Evolutionary conservation across 73 alveolate species (phyloP), one percentile per base, ranked within the genome.

Genomic region (Breviolum minutum): DNA sequence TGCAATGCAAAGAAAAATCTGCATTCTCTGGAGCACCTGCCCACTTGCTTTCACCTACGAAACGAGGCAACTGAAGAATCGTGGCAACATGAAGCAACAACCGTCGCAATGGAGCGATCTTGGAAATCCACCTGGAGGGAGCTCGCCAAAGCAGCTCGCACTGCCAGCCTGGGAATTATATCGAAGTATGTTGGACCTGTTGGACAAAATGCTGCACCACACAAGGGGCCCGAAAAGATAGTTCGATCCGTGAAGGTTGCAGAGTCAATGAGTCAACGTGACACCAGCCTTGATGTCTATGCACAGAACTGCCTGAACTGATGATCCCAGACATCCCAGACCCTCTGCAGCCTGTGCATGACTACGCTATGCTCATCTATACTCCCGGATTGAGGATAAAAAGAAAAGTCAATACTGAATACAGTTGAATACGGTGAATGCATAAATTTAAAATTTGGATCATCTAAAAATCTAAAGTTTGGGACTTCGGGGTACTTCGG

Each of bases 11-110:
- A 14, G 24, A 17, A 22, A 22, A 68, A 14, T 22, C 24, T 68
- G 77, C 77, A 22, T 17, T 68, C 77, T 68, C 24, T 2, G 77
- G 17, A 68, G 91, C 87, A 60, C 91, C 91, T 29, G 91, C 91
- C 91, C 91, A 82, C 22, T 82, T 82, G 91, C 91, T 82, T 82
- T 82, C 91, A 71, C 91, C 91, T 82, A 30, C 7, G 60, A 17
- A 13, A 20, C 81, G 26, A 8, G 29, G 26, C 26, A 8, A n/a
- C 0, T 9, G 63, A 77, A 24, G 86, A 60, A 27, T 27, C n/a
- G n/a, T 27, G 22, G 29, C 86, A 27, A 26, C 60, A 77, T 12
- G 19, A 20, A 77, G 16, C 40, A 8, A 20, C 27, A 40, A 40
- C 54, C 54, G 54, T 40, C 54, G 54, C 54, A 40, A 40, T 40